Conservation (phyloP, 305 asterid species). For the Solanum hybrid region DNA sequence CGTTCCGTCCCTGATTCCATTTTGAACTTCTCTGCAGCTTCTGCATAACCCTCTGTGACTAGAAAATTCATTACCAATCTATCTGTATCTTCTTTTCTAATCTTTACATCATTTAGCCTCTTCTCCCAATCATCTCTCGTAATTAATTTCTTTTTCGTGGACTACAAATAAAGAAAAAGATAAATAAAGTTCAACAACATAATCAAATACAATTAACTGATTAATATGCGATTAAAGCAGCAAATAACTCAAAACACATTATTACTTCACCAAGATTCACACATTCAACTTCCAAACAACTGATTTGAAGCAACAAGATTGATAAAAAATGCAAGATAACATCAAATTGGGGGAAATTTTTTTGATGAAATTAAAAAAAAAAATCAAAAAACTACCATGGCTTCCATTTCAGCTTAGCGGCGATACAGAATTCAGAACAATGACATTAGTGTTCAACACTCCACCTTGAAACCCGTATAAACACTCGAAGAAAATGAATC, state of each 20-base stretch:
- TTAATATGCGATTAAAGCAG: neutral
- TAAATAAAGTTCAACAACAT: neutral
- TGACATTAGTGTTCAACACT: slow-evolving; percentile 24
- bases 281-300: neutral
- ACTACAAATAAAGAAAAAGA: slow-evolving; percentile 20
- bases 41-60: slow-evolving; percentile 73
- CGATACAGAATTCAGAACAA: slow-evolving; percentile 32
- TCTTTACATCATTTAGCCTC: slow-evolving; percentile 41
- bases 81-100: slow-evolving; percentile 65
- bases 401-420: slow-evolving; percentile 32
- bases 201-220: neutral
- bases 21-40: slow-evolving; percentile 61
- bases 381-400: slow-evolving; percentile 34
- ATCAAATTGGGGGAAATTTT: neutral
- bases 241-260: neutral
- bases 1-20: slow-evolving; percentile 70
- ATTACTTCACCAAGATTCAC: neutral
- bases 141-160: slow-evolving; percentile 50
- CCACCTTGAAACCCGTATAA: neutral
- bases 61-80: slow-evolving; percentile 78
- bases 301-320: neutral
- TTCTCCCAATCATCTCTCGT: slow-evolving; percentile 75
- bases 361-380: neutral
- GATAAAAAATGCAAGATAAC: neutral
- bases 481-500: neutral